Conservation (phyloP, 306 rosid genomes). For the Vicia villosa region DNA sequence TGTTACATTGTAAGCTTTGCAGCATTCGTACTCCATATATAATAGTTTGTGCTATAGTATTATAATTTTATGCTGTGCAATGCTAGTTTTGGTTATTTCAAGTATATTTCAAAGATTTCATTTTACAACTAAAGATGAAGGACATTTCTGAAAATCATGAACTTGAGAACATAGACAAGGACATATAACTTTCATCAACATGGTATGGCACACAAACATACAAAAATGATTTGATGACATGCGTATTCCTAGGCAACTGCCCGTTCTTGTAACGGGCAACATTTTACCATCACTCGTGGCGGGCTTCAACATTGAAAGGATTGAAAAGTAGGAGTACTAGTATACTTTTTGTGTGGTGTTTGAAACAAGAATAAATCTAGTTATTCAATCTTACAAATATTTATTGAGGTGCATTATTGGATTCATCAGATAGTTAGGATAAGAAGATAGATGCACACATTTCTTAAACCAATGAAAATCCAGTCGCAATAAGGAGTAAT, state of each 20-base stretch:
- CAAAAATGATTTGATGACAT: neutral
- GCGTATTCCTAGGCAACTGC: neutral
- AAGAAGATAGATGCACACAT: neutral
- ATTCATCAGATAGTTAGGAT: neutral
- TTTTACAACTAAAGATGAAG: neutral
- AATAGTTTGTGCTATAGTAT: slow-evolving; percentile 47
- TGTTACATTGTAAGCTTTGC: slow-evolving; percentile 65
- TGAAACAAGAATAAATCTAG: neutral
- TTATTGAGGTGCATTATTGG: slow-evolving; percentile 1
- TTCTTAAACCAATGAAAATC: neutral
- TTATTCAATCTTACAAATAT: neutral
- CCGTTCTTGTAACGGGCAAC: neutral
- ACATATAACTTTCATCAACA: neutral
- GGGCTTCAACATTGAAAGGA: neutral
- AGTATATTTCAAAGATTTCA: neutral
- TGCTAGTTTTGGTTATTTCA: slow-evolving; percentile 26
- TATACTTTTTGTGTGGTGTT: neutral
- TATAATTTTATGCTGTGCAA: slow-evolving; percentile 34
- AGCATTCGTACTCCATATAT: slow-evolving; percentile 47
- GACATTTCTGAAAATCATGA: neutral
- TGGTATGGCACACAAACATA: neutral
- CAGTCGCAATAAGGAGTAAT: neutral
- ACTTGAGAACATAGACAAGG: neutral
- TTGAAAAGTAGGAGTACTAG: neutral
- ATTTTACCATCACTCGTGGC: neutral